These are phyloP conservation scores for Saturnispora halmiae DNA, from an alignment of 805 yeast species.

Conservation along the genomic window DNA sequence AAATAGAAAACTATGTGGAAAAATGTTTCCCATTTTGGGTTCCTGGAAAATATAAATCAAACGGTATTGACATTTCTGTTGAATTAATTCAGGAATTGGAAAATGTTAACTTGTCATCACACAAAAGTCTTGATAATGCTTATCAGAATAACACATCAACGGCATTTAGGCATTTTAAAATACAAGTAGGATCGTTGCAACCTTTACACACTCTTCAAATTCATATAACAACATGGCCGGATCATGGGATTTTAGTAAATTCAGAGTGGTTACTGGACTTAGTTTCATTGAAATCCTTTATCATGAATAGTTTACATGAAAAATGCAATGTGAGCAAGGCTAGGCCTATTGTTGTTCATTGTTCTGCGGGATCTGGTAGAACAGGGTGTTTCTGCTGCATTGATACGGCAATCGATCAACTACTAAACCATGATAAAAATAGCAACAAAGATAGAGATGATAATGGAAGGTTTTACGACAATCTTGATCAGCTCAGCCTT, in stretches of 20 bases:
- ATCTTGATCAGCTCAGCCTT: too few relatives aligned
- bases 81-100: constrained; percentile 20
- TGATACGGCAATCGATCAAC: constrained; percentile 44
- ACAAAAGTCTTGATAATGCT: constrained; percentile 19
- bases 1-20: constrained; percentile 63
- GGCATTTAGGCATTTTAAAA: constrained; percentile 35
- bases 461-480: too few relatives aligned
- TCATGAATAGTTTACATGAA: constrained; percentile 15
- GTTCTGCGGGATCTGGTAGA: constrained; percentile 96
- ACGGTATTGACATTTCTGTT: constrained; percentile 20
- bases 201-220: constrained; percentile 54
- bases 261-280: constrained; percentile 49
- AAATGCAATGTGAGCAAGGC: constrained; percentile 7
- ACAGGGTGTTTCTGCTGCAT: constrained; percentile 82
- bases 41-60: constrained; percentile 39
- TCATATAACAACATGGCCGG: constrained; percentile 80
- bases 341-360: constrained; percentile 65
- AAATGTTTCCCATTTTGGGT: constrained; percentile 84
- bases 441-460: constrained; percentile 11
- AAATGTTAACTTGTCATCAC: constrained; percentile 21
- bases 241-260: constrained; percentile 55
- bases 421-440: constrained; percentile 2
- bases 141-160: background rate
- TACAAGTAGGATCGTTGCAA: constrained; percentile 29
- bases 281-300: constrained; percentile 32